Conservation (phyloP, 148 eudicot genomes). For the Pharnaceum exiguum region DNA sequence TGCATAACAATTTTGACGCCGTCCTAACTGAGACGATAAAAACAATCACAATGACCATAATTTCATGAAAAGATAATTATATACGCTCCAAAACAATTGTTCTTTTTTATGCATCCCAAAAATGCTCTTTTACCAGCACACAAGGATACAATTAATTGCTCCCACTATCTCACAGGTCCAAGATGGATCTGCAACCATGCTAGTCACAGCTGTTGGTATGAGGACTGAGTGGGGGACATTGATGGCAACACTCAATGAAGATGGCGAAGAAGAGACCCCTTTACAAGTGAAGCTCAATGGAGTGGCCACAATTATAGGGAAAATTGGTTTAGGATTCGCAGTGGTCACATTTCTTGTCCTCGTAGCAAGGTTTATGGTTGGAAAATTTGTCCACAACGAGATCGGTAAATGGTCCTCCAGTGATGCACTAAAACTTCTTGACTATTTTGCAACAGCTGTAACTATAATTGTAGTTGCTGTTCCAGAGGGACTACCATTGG, state of each 20-base stretch:
- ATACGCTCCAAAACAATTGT: no score
- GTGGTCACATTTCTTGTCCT: conserved; percentile 60
- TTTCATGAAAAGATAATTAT: no score
- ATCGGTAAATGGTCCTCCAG: conserved; percentile 41
- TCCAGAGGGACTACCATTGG: conserved; percentile 85
- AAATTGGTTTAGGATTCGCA: conserved; percentile 72
- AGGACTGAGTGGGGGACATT: conserved; percentile 86
- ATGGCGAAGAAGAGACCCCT: conserved; percentile 76
- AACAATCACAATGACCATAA: no score
- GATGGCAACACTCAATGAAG: conserved; percentile 69
- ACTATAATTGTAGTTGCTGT: conserved; percentile 88
- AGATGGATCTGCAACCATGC: conserved; percentile 78
- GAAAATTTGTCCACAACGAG: conserved; percentile 33
- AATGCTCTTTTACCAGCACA: no score
- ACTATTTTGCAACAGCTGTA: conserved; percentile 75
- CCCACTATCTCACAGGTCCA: no score
- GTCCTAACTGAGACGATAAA: no score
- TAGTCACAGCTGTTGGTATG: conserved; percentile 82
- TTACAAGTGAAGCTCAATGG: conserved; percentile 88
- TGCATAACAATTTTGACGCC: no score
- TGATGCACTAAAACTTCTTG: conserved; percentile 49
- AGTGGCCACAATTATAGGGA: conserved; percentile 82
- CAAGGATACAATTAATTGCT: no score
- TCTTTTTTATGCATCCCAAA: no score
- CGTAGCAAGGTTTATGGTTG: conserved; percentile 35